Conservation (phyloP, 2,329 filamentous ascomycete species). For the Fusarium sp. region DNA sequence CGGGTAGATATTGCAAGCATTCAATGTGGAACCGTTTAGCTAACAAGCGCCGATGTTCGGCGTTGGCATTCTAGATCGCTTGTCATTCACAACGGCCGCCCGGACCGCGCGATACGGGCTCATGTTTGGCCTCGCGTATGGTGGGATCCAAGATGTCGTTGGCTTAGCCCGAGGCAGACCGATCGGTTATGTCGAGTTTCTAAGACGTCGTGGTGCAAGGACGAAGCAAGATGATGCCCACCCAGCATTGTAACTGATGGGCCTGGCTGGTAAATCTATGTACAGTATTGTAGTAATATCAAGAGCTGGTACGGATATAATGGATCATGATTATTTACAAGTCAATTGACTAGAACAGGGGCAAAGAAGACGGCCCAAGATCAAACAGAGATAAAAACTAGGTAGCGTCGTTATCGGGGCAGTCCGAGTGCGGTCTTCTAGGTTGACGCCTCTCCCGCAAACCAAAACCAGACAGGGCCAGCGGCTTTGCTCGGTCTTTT, state of each 20-base stretch:
- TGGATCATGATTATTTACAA: conserved; percentile 5
- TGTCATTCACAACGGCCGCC: conserved; percentile 82
- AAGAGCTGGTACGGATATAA: not conserved
- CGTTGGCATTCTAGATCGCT: conserved; percentile 71
- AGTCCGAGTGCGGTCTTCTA: conserved; percentile 35
- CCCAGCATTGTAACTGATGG: conserved; percentile 27
- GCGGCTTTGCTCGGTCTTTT: conserved; percentile 44
- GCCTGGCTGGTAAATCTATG: not conserved
- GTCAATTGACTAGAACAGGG: conserved; percentile 14
- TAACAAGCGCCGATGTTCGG: conserved; percentile 52
- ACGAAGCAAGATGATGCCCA: conserved; percentile 23
- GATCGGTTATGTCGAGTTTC: conserved; percentile 81
- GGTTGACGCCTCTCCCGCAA: conserved; percentile 41
- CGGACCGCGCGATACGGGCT: conserved; percentile 86
- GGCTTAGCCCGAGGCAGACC: conserved; percentile 78
- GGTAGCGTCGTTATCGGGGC: conserved; percentile 32
- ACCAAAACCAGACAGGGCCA: conserved; percentile 14
- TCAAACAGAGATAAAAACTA: conserved; percentile 19
- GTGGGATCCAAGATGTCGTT: conserved; percentile 83
- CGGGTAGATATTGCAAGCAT: conserved; percentile 47
- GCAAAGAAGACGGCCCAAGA: conserved; percentile 5
- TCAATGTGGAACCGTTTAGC: conserved; percentile 34
- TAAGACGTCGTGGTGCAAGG: conserved; percentile 61
- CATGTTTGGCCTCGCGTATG: conserved; percentile 83
- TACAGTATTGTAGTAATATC: conserved; percentile 20